Evolutionary conservation across 192 early-diverging fungal species (phyloP), one percentile per base, ranked within the genome.

Genomic region (Entomortierella beljakovae): DNA sequence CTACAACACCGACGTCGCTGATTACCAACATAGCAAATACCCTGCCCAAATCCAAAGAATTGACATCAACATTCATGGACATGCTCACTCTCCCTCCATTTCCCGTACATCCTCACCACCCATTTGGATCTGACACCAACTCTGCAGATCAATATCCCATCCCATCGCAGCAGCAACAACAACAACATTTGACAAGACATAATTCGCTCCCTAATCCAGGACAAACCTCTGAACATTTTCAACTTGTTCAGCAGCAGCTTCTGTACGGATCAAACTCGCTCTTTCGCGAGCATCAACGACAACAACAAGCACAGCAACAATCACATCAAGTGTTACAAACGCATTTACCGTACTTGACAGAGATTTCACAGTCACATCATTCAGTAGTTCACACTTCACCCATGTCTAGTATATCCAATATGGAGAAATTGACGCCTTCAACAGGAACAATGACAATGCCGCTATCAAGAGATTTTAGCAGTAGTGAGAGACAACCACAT

Each of bases 1-100:
- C 61, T 20, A 55, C 51, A 1, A 52, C 42, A 1, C 43, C 70
- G 20, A 48, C 4, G 20, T 34, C 31, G 49, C 52, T 42, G 10
- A 54, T 20, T 34, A n/a, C 40, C 0, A n/a, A 16, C 31, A 15
- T 40, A 22, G 42, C 68, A 16, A 32, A 18, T 23, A 9, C 51
- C 34, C 48, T 48, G 16, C 37, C 51, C 50, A 22, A 9, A 5
- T 13, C 22, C 2, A 50, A 53, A 34, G 57, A 29, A 11, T 33
- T 50, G 23, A 11, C 31, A 54, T 55, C 71, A 60, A 55, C 71
- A 26, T n/a, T n/a, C n/a, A 74, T 74, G 71, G 63, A 58, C 29
- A 33, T 74, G 49, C 71, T 74, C 3, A 38, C 71, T 35, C 53
- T 74, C 37, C 63, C 71, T 40, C 62, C 62, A 6, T 16, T 64